Evolutionary conservation across 2,329 filamentous ascomycete genomes (phyloP).

Genomic region (Colletotrichum phormii): DNA sequence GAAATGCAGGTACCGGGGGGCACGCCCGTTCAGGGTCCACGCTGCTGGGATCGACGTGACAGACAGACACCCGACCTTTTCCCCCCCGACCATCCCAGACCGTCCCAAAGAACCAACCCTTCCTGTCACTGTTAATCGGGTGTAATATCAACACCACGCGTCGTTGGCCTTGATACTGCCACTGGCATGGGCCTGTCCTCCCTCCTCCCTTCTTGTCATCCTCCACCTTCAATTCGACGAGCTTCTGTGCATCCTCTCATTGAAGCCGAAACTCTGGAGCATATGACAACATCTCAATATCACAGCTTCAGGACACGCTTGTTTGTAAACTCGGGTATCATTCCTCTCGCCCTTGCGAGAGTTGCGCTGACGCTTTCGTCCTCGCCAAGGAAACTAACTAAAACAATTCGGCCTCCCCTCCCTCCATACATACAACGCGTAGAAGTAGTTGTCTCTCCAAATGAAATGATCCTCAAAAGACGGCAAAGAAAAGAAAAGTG

Average conservation of each 20-base stretch:
- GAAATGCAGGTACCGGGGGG: conserved; percentile 29
- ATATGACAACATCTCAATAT: not conserved
- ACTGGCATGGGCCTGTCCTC: not conserved
- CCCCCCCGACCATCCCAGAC: not conserved
- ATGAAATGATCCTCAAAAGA: not conserved
- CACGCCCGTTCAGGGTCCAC: conserved; percentile 24
- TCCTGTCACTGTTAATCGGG: not conserved
- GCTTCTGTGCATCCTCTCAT: not conserved
- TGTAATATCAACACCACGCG: not conserved
- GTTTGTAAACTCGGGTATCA: conserved; percentile 32
- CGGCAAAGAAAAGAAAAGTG: conserved; percentile 4
- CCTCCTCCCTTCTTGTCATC: not conserved
- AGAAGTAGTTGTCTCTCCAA: conserved; percentile 2
- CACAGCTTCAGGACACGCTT: not conserved
- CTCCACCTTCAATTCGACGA: not conserved
- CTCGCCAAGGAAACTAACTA: conserved; percentile 24
- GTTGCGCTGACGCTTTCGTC: conserved; percentile 15
- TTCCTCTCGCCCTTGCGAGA: conserved; percentile 33
- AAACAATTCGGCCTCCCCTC: conserved; percentile 2
- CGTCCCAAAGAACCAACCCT: no score
- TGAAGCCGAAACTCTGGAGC: not conserved
- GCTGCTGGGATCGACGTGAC: conserved; percentile 32
- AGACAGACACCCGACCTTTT: not conserved
- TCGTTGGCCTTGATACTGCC: not conserved
- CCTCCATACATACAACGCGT: not conserved